Conservation (phyloP, 1,284 basidiomycete genomes). For the Exsudoporus floridanus region DNA sequence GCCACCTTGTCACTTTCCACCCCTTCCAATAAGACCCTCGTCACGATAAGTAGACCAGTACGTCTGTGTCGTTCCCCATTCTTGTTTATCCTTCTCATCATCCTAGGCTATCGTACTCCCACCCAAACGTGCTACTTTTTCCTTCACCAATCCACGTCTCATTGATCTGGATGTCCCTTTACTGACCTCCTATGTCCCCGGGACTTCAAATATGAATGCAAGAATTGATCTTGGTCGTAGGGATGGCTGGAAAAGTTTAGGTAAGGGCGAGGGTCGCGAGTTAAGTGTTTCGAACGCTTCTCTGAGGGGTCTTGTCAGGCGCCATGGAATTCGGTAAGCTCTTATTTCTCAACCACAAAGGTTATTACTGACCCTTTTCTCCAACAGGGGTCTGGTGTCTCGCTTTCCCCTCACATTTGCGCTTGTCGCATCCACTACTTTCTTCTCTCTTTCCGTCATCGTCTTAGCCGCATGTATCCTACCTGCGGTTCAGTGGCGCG, state of each 20-base stretch:
- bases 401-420: conserved; percentile 62
- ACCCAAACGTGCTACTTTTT: conserved; percentile 28
- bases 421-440: conserved; percentile 40
- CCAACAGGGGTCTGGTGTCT: conserved; percentile 60
- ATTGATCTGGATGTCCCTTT: conserved; percentile 54
- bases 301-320: conserved; percentile 58
- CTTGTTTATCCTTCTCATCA: conserved; percentile 12
- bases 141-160: conserved; percentile 41
- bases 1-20: conserved; percentile 56
- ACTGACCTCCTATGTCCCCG: conserved; percentile 50
- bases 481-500: conserved; percentile 41
- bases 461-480: conserved; percentile 49
- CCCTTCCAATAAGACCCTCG: conserved; percentile 58
- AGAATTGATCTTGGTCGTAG: conserved; percentile 63
- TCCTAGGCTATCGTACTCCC: conserved; percentile 58
- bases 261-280: conserved; percentile 66
- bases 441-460: conserved; percentile 39
- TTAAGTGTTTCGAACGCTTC: conserved; percentile 61
- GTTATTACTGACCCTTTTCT: background rate
- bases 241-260: conserved; percentile 67
- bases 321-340: conserved; percentile 64
- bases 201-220: conserved; percentile 50
- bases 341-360: conserved; percentile 1
- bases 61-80: conserved; percentile 28
- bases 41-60: conserved; percentile 62